Evolutionary conservation across 257 asterid species (phyloP).

Genomic region (Coffea eugenioides): DNA sequence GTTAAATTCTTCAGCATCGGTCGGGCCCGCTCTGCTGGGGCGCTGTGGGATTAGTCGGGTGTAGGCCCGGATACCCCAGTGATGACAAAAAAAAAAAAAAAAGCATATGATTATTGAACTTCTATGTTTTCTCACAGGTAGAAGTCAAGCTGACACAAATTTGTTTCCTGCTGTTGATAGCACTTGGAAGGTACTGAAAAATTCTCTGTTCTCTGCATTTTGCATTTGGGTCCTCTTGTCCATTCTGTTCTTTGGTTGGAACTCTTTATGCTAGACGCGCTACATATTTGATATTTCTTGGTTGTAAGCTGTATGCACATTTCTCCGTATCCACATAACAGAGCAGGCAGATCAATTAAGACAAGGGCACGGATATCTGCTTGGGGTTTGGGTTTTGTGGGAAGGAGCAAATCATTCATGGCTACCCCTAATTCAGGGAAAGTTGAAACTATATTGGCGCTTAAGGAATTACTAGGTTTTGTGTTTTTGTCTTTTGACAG

Average conservation of each 20-base stretch:
- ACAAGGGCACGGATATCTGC: neutral
- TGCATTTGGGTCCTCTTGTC: neutral
- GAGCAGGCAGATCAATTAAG: neutral
- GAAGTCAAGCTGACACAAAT: constrained; percentile 61
- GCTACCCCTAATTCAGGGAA: neutral
- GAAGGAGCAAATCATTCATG: neutral
- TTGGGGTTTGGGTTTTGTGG: neutral
- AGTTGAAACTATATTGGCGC: neutral
- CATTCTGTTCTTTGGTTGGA: neutral
- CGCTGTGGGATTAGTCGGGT: no score
- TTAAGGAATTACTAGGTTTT: neutral
- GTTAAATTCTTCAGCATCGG: no score
- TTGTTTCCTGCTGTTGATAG: constrained; percentile 90
- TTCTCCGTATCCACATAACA: neutral
- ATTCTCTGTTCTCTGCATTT: neutral
- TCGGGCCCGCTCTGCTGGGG: no score
- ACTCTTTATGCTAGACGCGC: neutral
- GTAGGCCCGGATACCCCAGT: no score
- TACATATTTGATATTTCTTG: neutral
- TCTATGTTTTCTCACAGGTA: constrained; percentile 41
- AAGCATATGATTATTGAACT: neutral
- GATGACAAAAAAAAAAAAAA: no score
- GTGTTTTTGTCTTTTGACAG: no score
- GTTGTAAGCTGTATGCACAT: neutral
- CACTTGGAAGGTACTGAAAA: constrained; percentile 59